These are phyloP conservation scores for Stagonosporopsis chrysanthemi DNA, from an alignment of 2,329 filamentous ascomycete species.

Conservation along the genomic window DNA sequence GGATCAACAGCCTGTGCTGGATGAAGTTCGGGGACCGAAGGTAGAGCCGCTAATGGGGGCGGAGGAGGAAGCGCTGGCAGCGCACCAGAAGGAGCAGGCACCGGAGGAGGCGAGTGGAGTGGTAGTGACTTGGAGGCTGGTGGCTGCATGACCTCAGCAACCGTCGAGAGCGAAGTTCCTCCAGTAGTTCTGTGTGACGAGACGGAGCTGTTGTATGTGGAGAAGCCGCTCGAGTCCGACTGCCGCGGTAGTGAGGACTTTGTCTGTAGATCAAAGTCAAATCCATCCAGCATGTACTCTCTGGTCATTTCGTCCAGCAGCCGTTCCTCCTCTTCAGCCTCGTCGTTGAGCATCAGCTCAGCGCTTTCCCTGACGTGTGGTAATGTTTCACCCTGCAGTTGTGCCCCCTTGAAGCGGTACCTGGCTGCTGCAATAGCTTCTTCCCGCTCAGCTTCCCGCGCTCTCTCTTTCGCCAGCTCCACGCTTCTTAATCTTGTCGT, in stretches of 20 bases:
- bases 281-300: slow-evolving; percentile 83
- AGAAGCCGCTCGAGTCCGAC: slow-evolving; percentile 81
- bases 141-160: slow-evolving; percentile 67
- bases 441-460: slow-evolving; percentile 76
- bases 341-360: slow-evolving; percentile 45
- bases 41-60: slow-evolving; percentile 36
- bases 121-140: slow-evolving; percentile 45
- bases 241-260: slow-evolving; percentile 76
- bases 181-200: slow-evolving; percentile 75
- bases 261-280: slow-evolving; percentile 73
- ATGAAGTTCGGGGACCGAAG: slow-evolving; percentile 42
- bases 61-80: slow-evolving; percentile 38
- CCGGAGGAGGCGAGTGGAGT: slow-evolving; percentile 39
- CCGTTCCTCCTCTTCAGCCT: slow-evolving; percentile 59
- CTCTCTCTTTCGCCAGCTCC: slow-evolving; percentile 77
- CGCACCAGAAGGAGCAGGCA: slow-evolving; percentile 41
- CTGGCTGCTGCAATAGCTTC: slow-evolving; percentile 67
- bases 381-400: slow-evolving; percentile 56
- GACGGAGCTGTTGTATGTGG: slow-evolving; percentile 84
- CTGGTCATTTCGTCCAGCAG: slow-evolving; percentile 84
- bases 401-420: slow-evolving; percentile 62
- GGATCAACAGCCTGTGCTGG: slow-evolving; percentile 32
- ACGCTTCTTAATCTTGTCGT: slow-evolving; percentile 63
- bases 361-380: slow-evolving; percentile 50
- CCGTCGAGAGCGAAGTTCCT: slow-evolving; percentile 73